These are phyloP conservation scores for Bryoerythrophyllum caledonicum DNA, from an alignment of 225 moss, liverwort and hornwort species.

Conservation along the genomic window DNA sequence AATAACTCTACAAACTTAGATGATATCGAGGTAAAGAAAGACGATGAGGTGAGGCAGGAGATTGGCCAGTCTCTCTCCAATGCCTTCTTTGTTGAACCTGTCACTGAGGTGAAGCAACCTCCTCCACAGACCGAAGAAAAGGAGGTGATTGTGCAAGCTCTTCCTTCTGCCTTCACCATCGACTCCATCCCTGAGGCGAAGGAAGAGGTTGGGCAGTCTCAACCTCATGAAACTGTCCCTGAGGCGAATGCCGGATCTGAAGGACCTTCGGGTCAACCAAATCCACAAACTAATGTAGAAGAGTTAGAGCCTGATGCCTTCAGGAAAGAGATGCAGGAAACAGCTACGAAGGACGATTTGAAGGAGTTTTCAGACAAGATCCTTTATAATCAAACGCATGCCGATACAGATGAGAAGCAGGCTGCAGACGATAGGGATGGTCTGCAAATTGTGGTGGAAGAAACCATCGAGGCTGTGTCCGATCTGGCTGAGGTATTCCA, in stretches of 20 bases:
- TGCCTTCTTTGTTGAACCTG: slow-evolving; percentile 38
- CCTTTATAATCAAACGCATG: slow-evolving; percentile 52
- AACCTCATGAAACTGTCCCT: slow-evolving; percentile 26
- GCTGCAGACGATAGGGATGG: slow-evolving; percentile 24
- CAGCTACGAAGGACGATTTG: slow-evolving; percentile 49
- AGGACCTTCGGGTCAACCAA: slow-evolving; percentile 41
- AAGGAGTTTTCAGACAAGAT: slow-evolving; percentile 62
- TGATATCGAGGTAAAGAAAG: slow-evolving; percentile 33
- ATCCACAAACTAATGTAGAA: slow-evolving; percentile 38
- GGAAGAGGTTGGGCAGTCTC: slow-evolving; percentile 41
- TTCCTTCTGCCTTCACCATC: slow-evolving; percentile 46
- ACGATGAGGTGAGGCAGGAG: slow-evolving; percentile 37
- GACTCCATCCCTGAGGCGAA: slow-evolving; percentile 31
- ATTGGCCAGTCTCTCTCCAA: slow-evolving; percentile 35
- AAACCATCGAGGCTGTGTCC: slow-evolving; percentile 41
- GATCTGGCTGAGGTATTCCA: slow-evolving; percentile 44
- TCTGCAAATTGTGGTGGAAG: slow-evolving; percentile 32
- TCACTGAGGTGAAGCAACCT: slow-evolving; percentile 36
- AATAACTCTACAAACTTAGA: slow-evolving; percentile 30
- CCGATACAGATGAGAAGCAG: slow-evolving; percentile 37
- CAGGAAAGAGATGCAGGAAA: slow-evolving; percentile 63
- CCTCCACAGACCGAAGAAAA: slow-evolving; percentile 26
- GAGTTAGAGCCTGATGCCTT: slow-evolving; percentile 57
- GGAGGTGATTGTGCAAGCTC: slow-evolving; percentile 24
- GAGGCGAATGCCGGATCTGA: slow-evolving; percentile 33